Percentiles rank a stretch among this genome's conserved stretches.
Evolutionary conservation across 1,139 yeast species (phyloP).

Genomic region (Ogataea hybrid): DNA sequence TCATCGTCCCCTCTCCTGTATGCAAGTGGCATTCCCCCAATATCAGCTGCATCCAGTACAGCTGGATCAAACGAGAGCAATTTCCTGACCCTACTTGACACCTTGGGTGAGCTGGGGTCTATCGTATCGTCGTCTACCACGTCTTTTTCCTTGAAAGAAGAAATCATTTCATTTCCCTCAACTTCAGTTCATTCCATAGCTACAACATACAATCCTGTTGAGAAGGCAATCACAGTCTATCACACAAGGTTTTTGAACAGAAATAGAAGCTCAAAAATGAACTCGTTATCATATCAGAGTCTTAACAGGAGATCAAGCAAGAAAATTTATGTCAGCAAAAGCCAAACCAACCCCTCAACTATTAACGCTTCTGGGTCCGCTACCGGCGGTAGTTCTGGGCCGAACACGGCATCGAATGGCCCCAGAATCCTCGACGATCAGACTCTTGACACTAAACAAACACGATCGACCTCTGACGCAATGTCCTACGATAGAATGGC

Average conservation of each 20-base stretch:
- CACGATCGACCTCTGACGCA: conserved; percentile 55
- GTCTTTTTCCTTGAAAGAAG: conserved; percentile 58
- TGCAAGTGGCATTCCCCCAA: conserved; percentile 15
- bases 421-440: conserved; percentile 40
- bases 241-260: conserved; percentile 45
- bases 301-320: conserved; percentile 23
- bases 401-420: conserved; percentile 41
- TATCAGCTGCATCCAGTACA: conserved; percentile 13
- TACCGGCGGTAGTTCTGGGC: conserved; percentile 21
- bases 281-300: conserved; percentile 15
- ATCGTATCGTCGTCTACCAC: conserved; percentile 71
- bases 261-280: conserved; percentile 17
- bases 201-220: conserved; percentile 50
- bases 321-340: conserved; percentile 14
- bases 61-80: conserved; percentile 24
- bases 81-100: conserved; percentile 65
- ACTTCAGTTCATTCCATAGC: conserved; percentile 41
- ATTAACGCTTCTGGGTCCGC: conserved; percentile 1
- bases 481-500: conserved; percentile 65
- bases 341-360: conserved; percentile 5
- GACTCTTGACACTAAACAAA: conserved; percentile 36
- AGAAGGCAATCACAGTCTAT: conserved; percentile 45
- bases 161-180: conserved; percentile 50
- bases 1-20: conserved; percentile 12
- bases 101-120: conserved; percentile 64